These are phyloP conservation scores for Pisolithus tinctorius DNA, from an alignment of 768 basidiomycete species.

Conservation along the genomic window DNA sequence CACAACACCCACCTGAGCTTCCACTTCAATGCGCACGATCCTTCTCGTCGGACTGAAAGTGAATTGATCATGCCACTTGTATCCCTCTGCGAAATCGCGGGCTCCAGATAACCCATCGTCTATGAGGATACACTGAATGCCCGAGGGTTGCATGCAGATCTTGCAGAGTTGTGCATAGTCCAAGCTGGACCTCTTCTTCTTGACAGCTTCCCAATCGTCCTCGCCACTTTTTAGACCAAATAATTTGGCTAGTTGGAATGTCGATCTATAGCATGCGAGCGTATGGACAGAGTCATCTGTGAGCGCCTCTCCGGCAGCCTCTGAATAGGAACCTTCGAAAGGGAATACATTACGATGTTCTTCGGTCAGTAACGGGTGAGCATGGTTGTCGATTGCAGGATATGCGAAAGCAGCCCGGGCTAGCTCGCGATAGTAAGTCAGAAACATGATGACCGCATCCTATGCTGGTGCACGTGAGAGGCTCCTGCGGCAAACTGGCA, in stretches of 20 bases:
- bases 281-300: conserved; percentile 46
- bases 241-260: conserved; percentile 45
- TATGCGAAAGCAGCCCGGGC: conserved; percentile 19
- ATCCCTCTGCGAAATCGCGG: conserved; percentile 40
- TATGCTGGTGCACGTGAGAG: too few species aligned
- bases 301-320: conserved; percentile 51
- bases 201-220: conserved; percentile 55
- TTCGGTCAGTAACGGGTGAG: conserved; percentile 58
- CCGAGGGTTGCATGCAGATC: conserved; percentile 44
- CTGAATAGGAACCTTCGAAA: conserved; percentile 61
- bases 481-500: too few species aligned
- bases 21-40: conserved; percentile 61
- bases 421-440: conserved; percentile 9
- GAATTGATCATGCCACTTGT: conserved; percentile 58
- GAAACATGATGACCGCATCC: background rate
- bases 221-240: conserved; percentile 32
- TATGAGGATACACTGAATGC: conserved; percentile 63
- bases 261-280: conserved; percentile 53
- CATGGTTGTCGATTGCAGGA: conserved; percentile 75
- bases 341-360: conserved; percentile 39
- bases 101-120: conserved; percentile 64
- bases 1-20: conserved; percentile 53
- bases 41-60: conserved; percentile 47
- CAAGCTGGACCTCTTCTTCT: conserved; percentile 34
- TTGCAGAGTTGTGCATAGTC: conserved; percentile 55